phyloP scores from a whole-genome alignment of 148 eudicot species.

The Linanthus parryae region DNA sequence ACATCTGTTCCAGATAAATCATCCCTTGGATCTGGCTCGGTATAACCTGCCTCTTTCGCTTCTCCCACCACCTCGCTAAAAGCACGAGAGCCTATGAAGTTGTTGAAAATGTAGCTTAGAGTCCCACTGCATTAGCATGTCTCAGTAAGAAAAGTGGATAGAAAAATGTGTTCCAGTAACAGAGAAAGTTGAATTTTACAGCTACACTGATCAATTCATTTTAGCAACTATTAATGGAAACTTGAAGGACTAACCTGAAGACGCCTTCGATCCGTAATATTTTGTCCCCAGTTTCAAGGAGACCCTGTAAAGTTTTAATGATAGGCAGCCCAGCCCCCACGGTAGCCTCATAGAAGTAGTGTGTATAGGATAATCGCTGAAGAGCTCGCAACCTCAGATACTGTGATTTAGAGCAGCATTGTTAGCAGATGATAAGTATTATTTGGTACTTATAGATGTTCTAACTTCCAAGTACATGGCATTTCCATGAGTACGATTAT shows the following conservation, averaged over 20 bases:
- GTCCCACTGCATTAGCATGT: constrained; percentile 69
- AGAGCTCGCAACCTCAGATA: constrained; percentile 83
- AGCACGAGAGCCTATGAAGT: constrained; percentile 45
- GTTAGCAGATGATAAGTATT: too few relatives aligned
- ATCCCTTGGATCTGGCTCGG: constrained; percentile 99
- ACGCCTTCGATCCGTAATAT: constrained; percentile 88
- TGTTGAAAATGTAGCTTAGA: constrained; percentile 93
- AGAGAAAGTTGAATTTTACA: background rate
- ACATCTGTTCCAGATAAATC: constrained; percentile 99
- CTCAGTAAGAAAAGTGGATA: background rate
- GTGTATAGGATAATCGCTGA: constrained; percentile 81
- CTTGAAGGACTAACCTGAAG: constrained; percentile 77
- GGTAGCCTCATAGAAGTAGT: constrained; percentile 97
- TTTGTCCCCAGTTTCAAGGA: constrained; percentile 92
- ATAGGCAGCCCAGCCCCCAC: constrained; percentile 99
- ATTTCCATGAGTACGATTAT: background rate
- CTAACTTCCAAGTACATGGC: background rate
- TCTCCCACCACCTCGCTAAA: constrained; percentile 83
- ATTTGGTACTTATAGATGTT: too few relatives aligned
- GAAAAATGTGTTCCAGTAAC: background rate
- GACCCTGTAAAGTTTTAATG: constrained; percentile 85
- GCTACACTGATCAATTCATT: too few relatives aligned
- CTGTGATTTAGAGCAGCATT: constrained; percentile 29
- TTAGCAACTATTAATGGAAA: too few relatives aligned
- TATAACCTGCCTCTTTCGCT: constrained; percentile 88